Conservation (phyloP, 305 asterid genomes). For the Fraxinus ornus region DNA sequence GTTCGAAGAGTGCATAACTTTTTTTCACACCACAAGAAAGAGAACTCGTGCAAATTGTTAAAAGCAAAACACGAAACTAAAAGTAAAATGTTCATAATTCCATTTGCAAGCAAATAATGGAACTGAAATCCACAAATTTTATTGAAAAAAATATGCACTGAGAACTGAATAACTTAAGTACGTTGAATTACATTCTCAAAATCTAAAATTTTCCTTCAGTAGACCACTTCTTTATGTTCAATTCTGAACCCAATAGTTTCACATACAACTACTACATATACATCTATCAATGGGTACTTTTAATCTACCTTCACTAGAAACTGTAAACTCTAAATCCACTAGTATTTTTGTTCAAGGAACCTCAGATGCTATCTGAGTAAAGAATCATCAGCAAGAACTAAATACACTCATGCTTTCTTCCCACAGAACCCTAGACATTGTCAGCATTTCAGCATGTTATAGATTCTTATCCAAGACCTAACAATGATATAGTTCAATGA, state of each 20-base stretch:
- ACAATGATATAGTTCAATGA: background rate
- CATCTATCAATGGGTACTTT: slow-evolving; percentile 6
- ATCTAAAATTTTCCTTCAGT: slow-evolving; percentile 14
- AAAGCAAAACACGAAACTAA: background rate
- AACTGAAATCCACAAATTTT: background rate
- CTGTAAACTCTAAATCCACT: background rate
- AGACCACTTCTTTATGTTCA: background rate
- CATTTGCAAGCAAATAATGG: background rate
- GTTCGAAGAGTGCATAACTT: background rate
- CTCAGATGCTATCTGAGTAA: background rate
- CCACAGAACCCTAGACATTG: background rate
- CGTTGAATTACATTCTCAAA: background rate
- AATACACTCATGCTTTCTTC: background rate
- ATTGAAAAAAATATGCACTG: background rate
- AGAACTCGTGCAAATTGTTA: background rate
- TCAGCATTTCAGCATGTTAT: background rate
- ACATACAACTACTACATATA: background rate
- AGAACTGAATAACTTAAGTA: background rate
- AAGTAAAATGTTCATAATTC: background rate
- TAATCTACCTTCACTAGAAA: slow-evolving; percentile 14
- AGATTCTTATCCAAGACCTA: background rate
- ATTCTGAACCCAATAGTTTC: background rate
- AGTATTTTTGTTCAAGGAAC: background rate
- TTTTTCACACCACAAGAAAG: background rate
- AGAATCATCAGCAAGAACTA: slow-evolving; percentile 7